Conservation (phyloP, 129 eudicot genomes). For the Lonicera japonica region DNA sequence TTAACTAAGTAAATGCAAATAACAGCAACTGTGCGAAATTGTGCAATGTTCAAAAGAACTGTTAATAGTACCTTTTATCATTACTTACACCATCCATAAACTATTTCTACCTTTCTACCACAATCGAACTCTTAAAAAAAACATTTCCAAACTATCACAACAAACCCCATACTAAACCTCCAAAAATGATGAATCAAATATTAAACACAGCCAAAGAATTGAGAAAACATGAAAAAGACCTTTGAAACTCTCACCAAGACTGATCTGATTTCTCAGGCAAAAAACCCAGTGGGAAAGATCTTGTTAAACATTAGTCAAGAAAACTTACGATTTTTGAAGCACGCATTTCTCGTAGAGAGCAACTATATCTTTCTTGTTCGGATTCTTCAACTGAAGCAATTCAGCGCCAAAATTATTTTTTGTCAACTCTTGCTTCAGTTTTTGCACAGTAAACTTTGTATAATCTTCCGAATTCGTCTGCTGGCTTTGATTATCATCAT, state of each 20-base stretch:
- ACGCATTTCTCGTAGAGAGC: slow-evolving; percentile 76
- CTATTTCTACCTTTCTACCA: background rate
- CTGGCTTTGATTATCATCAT: slow-evolving; percentile 46
- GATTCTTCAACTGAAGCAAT: slow-evolving; percentile 60
- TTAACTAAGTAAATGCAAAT: too few relatives aligned
- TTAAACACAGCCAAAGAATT: too few relatives aligned
- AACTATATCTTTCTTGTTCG: slow-evolving; percentile 65
- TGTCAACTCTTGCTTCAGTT: slow-evolving; percentile 77
- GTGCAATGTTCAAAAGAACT: too few relatives aligned
- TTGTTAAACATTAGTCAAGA: background rate
- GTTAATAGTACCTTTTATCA: background rate
- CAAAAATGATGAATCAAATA: background rate
- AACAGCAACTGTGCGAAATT: too few relatives aligned
- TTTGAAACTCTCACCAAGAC: background rate
- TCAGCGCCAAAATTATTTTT: slow-evolving; percentile 74
- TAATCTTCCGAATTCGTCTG: slow-evolving; percentile 57
- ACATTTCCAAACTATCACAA: background rate
- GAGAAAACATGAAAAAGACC: background rate
- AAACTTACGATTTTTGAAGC: slow-evolving; percentile 38
- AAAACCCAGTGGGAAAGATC: background rate
- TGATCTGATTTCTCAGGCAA: background rate
- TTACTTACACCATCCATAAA: slow-evolving; percentile 1
- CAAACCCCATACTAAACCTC: background rate
- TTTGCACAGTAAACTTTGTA: slow-evolving; percentile 57
- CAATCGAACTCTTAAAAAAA: background rate